phyloP scores from a whole-genome alignment of 176 grass and related monocot genomes.

The Paspalum notatum region DNA sequence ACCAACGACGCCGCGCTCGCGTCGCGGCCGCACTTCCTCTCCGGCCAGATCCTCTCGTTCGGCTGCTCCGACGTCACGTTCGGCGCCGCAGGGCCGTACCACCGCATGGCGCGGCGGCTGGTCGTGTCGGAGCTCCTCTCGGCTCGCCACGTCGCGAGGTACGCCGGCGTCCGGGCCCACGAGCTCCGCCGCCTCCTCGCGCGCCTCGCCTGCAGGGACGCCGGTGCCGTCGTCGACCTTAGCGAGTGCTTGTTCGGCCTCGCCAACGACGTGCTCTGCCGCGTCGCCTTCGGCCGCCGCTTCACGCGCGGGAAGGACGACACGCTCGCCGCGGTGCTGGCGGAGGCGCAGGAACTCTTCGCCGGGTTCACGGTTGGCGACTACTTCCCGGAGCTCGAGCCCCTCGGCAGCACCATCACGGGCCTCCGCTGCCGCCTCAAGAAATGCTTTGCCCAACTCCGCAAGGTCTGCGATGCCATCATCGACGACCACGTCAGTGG shows the following conservation, averaged over 20 bases:
- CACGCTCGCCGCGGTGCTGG: slow-evolving; percentile 40
- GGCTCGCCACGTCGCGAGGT: slow-evolving; percentile 48
- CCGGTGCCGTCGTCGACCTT: slow-evolving; percentile 7
- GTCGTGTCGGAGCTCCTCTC: slow-evolving; percentile 53
- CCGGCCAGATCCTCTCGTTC: slow-evolving; percentile 48
- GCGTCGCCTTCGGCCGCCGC: slow-evolving; percentile 46
- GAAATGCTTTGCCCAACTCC: slow-evolving; percentile 39
- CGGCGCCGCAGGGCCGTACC: slow-evolving; percentile 44
- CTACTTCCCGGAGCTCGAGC: slow-evolving; percentile 51
- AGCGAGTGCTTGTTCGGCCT: slow-evolving; percentile 46
- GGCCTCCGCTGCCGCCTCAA: slow-evolving; percentile 39
- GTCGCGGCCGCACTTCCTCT: slow-evolving; percentile 49
- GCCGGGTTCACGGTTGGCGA: slow-evolving; percentile 43
- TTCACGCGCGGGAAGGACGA: neutral
- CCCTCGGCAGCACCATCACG: slow-evolving; percentile 19
- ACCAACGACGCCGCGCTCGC: slow-evolving; percentile 45
- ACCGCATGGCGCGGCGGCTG: slow-evolving; percentile 46
- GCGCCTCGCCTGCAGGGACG: slow-evolving; percentile 12
- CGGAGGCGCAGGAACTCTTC: slow-evolving; percentile 42
- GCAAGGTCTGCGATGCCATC: slow-evolving; percentile 45
- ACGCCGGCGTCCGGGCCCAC: slow-evolving; percentile 14
- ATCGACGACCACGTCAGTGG: slow-evolving; percentile 38
- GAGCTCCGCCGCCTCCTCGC: slow-evolving; percentile 50
- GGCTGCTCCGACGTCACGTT: slow-evolving; percentile 53
- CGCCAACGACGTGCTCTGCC: slow-evolving; percentile 52